A percentile compares a stretch with the other conserved stretches of the same genome.
Conservation (phyloP, 768 basidiomycete genomes). For the Auricularia sp. region DNA sequence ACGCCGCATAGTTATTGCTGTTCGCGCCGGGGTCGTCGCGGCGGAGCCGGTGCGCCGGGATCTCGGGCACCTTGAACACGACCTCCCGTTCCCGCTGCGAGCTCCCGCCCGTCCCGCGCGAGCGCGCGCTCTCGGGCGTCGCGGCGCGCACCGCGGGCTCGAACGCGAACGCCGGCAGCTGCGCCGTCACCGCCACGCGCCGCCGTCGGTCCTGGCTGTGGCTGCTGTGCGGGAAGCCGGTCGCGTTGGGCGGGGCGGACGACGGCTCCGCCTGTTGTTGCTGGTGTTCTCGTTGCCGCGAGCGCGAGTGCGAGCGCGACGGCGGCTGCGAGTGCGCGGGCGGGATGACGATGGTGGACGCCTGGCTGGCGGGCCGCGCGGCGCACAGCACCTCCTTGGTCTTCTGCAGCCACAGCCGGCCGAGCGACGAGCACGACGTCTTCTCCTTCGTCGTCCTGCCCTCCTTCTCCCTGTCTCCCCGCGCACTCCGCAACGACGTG, state of each 20-base stretch:
- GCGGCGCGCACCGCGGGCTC: not conserved
- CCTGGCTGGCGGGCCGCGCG: not conserved
- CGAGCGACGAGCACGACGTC: not conserved
- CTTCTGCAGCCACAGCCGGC: not conserved
- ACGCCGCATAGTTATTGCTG: not conserved
- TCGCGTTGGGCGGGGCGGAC: not conserved
- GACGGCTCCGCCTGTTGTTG: not conserved
- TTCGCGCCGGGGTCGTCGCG: not conserved
- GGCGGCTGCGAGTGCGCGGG: not conserved
- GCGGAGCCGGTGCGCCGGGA: not conserved
- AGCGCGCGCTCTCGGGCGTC: not conserved
- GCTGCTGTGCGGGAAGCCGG: not conserved
- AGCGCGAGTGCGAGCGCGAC: too few species aligned
- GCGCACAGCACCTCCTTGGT: conserved; percentile 1
- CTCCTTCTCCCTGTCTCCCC: not conserved
- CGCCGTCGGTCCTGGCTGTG: not conserved
- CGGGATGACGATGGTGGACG: not conserved
- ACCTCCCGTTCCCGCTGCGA: not conserved
- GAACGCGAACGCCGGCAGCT: not conserved
- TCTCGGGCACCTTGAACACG: not conserved
- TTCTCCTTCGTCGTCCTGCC: not conserved
- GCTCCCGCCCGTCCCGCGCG: not conserved
- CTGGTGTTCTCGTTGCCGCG: too few species aligned
- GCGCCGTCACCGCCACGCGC: not conserved
- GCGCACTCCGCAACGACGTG: not conserved